These are phyloP conservation scores for Pythium periplocum DNA, from an alignment of 352 stramenopile genomes.

Conservation along the genomic window DNA sequence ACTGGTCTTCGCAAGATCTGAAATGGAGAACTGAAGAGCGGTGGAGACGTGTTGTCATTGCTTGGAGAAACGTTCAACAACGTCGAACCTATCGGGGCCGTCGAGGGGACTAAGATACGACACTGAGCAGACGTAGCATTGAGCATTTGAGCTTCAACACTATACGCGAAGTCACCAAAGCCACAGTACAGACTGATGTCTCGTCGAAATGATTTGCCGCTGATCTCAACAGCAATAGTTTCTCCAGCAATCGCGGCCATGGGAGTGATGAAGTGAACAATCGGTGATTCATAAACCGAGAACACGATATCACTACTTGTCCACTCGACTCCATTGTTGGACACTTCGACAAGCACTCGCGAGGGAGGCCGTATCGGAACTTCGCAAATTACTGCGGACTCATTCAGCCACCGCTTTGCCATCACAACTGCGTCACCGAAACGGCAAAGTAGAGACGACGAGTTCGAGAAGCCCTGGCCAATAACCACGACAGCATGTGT, in stretches of 20 bases:
- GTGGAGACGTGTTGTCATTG: too few relatives aligned
- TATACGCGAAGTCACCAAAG: slow-evolving; percentile 8
- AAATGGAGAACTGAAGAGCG: too few relatives aligned
- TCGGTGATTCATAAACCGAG: slow-evolving; percentile 3
- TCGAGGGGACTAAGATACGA: too few relatives aligned
- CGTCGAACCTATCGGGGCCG: too few relatives aligned
- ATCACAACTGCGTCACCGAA: slow-evolving; percentile 4
- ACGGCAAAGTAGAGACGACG: slow-evolving; percentile 8
- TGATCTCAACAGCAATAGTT: slow-evolving; percentile 2
- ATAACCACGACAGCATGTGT: neutral
- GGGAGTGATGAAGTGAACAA: slow-evolving; percentile 3
- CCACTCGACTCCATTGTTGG: slow-evolving; percentile 16
- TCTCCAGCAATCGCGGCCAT: neutral
- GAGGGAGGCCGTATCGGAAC: neutral
- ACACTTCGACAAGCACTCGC: slow-evolving; percentile 2
- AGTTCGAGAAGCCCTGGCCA: slow-evolving; percentile 14
- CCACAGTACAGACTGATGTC: slow-evolving; percentile 4
- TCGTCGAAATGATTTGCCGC: slow-evolving; percentile 5
- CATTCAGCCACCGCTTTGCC: slow-evolving; percentile 2
- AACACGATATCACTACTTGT: slow-evolving; percentile 3
- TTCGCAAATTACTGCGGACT: slow-evolving; percentile 3
- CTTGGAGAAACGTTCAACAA: too few relatives aligned
- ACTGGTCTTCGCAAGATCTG: too few relatives aligned
- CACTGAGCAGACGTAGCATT: too few relatives aligned
- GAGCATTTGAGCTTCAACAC: too few relatives aligned